These are phyloP conservation scores for Fraxinus nigra DNA, from an alignment of 305 asterid genomes.

Conservation along the genomic window DNA sequence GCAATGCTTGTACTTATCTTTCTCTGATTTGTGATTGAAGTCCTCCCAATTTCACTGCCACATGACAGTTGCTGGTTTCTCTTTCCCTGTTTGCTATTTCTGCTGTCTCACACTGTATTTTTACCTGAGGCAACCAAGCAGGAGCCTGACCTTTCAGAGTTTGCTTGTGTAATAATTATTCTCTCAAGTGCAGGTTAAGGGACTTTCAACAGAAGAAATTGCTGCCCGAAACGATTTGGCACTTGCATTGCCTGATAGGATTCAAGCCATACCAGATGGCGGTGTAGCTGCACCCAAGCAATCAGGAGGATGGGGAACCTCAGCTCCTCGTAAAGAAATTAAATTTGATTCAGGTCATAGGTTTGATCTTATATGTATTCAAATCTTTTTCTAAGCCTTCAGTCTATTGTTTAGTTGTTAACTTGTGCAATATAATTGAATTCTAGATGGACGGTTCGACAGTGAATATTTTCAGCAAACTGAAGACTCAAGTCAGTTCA, in stretches of 20 bases:
- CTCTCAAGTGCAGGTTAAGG: conserved; percentile 56
- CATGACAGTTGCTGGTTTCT: neutral
- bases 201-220: conserved; percentile 74
- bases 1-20: neutral
- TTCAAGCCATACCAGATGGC: conserved; percentile 90
- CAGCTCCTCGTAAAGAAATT: conserved; percentile 83
- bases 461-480: conserved; percentile 86
- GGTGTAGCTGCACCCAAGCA: conserved; percentile 71
- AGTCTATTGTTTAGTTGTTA: conserved; percentile 18
- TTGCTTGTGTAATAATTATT: conserved; percentile 13
- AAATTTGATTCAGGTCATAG: conserved; percentile 75
- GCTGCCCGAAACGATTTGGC: conserved; percentile 79
- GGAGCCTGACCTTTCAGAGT: neutral
- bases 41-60: neutral
- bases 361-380: conserved; percentile 5
- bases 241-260: conserved; percentile 81
- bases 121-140: neutral
- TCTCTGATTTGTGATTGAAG: conserved; percentile 5
- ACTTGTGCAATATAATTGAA: conserved; percentile 24
- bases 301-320: conserved; percentile 79
- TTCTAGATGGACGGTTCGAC: conserved; percentile 82
- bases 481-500: conserved; percentile 87
- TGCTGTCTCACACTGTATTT: conserved; percentile 4
- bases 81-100: neutral
- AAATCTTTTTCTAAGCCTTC: neutral